These are phyloP conservation scores for Colletotrichum limetticola DNA, from an alignment of 2,329 filamentous ascomycete genomes.

Conservation along the genomic window DNA sequence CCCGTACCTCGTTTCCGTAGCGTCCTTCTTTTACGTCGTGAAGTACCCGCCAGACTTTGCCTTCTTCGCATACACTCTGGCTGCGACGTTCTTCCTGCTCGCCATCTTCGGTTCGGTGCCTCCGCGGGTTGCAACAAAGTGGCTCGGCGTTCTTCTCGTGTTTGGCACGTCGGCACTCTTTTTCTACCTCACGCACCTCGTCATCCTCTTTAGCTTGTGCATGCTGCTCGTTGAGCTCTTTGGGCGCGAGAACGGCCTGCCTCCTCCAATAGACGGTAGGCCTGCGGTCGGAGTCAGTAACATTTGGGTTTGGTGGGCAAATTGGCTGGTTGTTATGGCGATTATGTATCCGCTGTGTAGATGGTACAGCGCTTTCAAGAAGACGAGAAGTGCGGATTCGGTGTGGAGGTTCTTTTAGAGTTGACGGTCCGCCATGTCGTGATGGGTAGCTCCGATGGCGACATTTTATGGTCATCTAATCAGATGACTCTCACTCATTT, in stretches of 20 bases:
- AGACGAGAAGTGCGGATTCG: conserved; percentile 51
- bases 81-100: conserved; percentile 51
- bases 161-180: conserved; percentile 59
- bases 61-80: conserved; percentile 55
- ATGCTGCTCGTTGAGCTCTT: conserved; percentile 42
- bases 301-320: conserved; percentile 48
- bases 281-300: conserved; percentile 48
- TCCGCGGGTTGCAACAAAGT: conserved; percentile 38
- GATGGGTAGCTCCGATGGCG: conserved; percentile 4
- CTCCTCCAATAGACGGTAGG: conserved; percentile 40
- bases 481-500: not conserved
- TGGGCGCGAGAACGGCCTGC: conserved; percentile 46
- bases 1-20: conserved; percentile 52
- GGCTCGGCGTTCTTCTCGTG: conserved; percentile 49
- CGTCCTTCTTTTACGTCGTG: conserved; percentile 57
- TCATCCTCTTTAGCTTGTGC: conserved; percentile 45
- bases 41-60: conserved; percentile 60
- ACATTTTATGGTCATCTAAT: not conserved
- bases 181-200: conserved; percentile 55
- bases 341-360: conserved; percentile 54
- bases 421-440: conserved; percentile 1
- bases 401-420: conserved; percentile 58
- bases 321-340: conserved; percentile 49
- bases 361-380: conserved; percentile 56
- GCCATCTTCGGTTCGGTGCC: conserved; percentile 50